phyloP scores from a whole-genome alignment of 805 yeast species.

The Candida khao-thaluensis region DNA sequence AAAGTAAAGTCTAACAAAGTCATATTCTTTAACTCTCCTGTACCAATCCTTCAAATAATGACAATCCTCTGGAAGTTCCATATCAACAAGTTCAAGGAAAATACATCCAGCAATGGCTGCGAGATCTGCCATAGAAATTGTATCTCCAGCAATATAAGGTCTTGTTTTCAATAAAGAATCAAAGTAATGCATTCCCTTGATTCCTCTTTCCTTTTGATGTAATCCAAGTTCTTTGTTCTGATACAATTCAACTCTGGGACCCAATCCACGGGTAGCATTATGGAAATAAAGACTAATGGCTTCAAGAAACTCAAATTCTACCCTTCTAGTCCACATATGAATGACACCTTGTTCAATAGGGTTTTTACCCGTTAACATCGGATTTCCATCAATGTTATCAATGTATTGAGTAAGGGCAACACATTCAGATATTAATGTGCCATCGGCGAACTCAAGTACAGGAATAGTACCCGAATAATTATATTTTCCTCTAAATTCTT shows the following conservation, averaged over 20 bases:
- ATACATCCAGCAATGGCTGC: constrained; percentile 6
- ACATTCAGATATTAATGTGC: background rate
- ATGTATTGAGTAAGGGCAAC: background rate
- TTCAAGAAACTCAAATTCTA: background rate
- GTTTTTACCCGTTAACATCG: background rate
- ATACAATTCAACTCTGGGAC: background rate
- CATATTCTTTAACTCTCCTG: constrained; percentile 2
- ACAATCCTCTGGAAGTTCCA: constrained; percentile 8
- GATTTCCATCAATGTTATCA: background rate
- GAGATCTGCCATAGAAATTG: constrained; percentile 10
- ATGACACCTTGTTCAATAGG: background rate
- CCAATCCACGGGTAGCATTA: background rate
- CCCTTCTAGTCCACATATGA: background rate
- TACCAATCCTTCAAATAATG: constrained; percentile 6
- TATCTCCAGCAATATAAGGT: constrained; percentile 10
- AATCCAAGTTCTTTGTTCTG: background rate
- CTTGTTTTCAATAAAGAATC: constrained; percentile 4
- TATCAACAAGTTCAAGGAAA: constrained; percentile 2
- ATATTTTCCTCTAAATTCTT: background rate
- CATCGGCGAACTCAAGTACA: background rate
- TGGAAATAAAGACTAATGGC: background rate
- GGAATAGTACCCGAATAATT: background rate
- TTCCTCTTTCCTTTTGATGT: constrained; percentile 2
- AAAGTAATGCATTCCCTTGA: constrained; percentile 2
- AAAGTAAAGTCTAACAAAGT: constrained; percentile 4